Base-by-base conservation (phyloP, 2,329 filamentous ascomycete species). In the Ceratocystis lukuohia region DNA sequence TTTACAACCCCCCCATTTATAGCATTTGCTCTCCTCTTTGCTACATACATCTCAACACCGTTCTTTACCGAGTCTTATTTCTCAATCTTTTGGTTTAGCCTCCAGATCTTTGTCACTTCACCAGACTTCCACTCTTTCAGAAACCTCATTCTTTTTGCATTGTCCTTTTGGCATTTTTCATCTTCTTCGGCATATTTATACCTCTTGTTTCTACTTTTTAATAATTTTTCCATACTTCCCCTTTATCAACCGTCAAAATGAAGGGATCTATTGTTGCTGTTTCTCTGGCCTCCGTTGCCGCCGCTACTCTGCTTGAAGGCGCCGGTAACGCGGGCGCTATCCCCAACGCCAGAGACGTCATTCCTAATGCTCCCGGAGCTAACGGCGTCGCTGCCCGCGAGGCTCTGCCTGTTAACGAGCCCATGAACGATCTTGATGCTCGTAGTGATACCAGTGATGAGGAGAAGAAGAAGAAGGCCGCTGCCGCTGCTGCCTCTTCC, bases 191-290 rank as follows among this genome's bases (percentile, higher is more conserved):
- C 65, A 64, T 62, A 62, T 59, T 67, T 25, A 37, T 33, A 50
- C 59, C 44, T 44, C 20, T 59, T 46, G 33, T 30, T 59, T 65
- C 20, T 63, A 62, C 61, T 57, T 57, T 62, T 17, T 65, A 62
- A 62, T 48, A 28, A 5, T 17, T 57, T 57, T 59, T 63, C 59
- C 41, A 59, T 50, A 50, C 22, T 20, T 20, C 28, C 1, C 46
- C 5, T 37, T 37, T n/a, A 50, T 22, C 46, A 3, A 30, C 25
- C 28, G 22, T 63, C 59, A 68, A 56, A 46, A 68, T 68, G 66
- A 68, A 68, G 66, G 66, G 66, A 37, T 68, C 66, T 65, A 22
- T 68, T 20, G 62, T 66, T 33, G 65, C 66, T 65, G 45, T 68
- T 46, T 68, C 66, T 50, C 48, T 68, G 66, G 66, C 66, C 66